phyloP scores from a whole-genome alignment of 805 yeast genomes.

The Candida orba region DNA sequence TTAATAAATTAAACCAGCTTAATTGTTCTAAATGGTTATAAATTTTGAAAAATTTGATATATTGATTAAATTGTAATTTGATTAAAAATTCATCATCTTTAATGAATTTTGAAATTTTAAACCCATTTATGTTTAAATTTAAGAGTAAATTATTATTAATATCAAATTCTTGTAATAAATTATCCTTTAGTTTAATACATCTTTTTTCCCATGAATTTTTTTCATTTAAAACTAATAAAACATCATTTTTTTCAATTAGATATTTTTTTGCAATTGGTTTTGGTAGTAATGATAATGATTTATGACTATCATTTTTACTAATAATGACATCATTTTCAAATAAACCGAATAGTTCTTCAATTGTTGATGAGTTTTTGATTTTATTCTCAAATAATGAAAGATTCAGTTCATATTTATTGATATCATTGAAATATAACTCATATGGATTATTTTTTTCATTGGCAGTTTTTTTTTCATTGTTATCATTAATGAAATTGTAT shows the following conservation, averaged over 20 bases:
- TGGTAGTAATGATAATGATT: neutral
- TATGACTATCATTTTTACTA: neutral
- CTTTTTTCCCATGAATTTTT: constrained; percentile 75
- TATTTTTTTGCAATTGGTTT: constrained; percentile 3
- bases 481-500: constrained; percentile 1
- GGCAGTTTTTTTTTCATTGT: too few species aligned
- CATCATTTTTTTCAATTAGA: constrained; percentile 31
- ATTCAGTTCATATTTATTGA: too few species aligned
- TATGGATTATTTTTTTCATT: too few species aligned
- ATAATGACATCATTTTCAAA: neutral
- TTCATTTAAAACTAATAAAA: constrained; percentile 44
- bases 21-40: constrained; percentile 58
- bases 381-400: neutral
- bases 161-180: constrained; percentile 33
- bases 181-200: constrained; percentile 73
- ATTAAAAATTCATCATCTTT: neutral
- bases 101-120: neutral
- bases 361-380: neutral
- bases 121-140: too few species aligned
- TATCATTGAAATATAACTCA: too few species aligned
- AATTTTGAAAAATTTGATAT: constrained; percentile 50
- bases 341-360: neutral
- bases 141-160: neutral
- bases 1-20: constrained; percentile 60
- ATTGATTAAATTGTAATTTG: neutral